phyloP scores from a whole-genome alignment of 2,329 filamentous ascomycete species.

The Endothia cerciana region DNA sequence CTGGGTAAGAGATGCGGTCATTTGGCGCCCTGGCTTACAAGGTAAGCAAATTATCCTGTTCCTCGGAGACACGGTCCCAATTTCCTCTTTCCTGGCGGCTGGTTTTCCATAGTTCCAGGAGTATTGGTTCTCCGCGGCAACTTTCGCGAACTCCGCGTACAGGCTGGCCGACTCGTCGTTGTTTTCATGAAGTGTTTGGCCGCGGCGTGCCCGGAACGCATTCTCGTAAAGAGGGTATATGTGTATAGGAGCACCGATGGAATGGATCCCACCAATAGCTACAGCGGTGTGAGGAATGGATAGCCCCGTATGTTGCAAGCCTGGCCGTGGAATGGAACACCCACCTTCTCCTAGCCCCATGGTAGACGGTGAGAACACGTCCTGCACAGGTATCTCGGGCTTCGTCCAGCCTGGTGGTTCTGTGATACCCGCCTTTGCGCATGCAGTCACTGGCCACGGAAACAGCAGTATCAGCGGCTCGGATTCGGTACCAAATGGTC shows the following conservation, averaged over 20 bases:
- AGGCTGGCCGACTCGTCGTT: conserved; percentile 61
- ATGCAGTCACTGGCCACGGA: conserved; percentile 36
- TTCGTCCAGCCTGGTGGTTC: conserved; percentile 65
- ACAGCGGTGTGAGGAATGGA: conserved; percentile 3
- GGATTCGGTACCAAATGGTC: not conserved
- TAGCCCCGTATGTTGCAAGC: conserved; percentile 41
- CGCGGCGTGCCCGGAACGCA: conserved; percentile 58
- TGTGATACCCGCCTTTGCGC: conserved; percentile 37
- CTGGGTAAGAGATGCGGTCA: not conserved
- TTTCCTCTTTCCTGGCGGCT: conserved; percentile 51
- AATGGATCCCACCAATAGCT: conserved; percentile 61
- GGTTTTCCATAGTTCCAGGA: conserved; percentile 61
- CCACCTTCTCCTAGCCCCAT: conserved; percentile 48
- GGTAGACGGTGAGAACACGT: conserved; percentile 43
- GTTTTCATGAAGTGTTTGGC: conserved; percentile 59
- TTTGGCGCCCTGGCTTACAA: conserved; percentile 50
- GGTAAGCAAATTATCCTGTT: conserved; percentile 73
- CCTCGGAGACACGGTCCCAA: conserved; percentile 56
- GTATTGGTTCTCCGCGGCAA: conserved; percentile 55
- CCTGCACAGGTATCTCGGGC: conserved; percentile 38
- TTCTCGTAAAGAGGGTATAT: conserved; percentile 72
- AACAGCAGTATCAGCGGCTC: conserved; percentile 1
- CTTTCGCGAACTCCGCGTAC: conserved; percentile 63
- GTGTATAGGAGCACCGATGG: conserved; percentile 66
- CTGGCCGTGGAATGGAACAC: conserved; percentile 38